These are phyloP conservation scores for Toxicodendron radicans DNA, from an alignment of 345 rosid genomes.

Conservation along the genomic window DNA sequence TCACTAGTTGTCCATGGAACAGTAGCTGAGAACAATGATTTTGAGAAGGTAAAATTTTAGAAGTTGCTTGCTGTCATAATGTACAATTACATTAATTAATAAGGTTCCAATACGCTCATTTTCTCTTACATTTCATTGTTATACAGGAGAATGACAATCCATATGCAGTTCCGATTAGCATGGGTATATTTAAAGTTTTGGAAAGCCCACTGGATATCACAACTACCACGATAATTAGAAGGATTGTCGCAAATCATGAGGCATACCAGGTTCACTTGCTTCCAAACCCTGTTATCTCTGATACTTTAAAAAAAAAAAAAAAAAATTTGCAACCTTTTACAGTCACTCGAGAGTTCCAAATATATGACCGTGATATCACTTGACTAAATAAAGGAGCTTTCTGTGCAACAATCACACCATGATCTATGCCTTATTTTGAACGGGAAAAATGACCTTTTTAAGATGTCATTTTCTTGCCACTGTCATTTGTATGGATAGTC, in stretches of 20 bases:
- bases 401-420: neutral
- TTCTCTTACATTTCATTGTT: neutral
- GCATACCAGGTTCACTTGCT: slow-evolving; percentile 55
- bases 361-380: neutral
- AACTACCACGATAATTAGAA: slow-evolving; percentile 63
- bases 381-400: neutral
- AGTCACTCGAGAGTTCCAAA: neutral
- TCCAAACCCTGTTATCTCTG: slow-evolving; percentile 2
- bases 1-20: slow-evolving; percentile 74
- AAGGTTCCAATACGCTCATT: neutral
- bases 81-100: neutral
- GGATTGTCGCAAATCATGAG: slow-evolving; percentile 76
- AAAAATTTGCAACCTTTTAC: neutral
- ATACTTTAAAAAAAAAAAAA: neutral
- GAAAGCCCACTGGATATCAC: slow-evolving; percentile 75
- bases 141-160: slow-evolving; percentile 61
- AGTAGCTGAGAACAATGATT: slow-evolving; percentile 55
- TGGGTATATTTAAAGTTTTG: slow-evolving; percentile 65
- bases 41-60: slow-evolving; percentile 41
- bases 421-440: neutral
- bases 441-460: neutral
- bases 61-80: neutral
- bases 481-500: neutral
- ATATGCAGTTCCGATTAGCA: slow-evolving; percentile 60
- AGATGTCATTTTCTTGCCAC: neutral